Evolutionary conservation across 306 rosid genomes (phyloP).

Genomic region (Ceratonia siliqua): DNA sequence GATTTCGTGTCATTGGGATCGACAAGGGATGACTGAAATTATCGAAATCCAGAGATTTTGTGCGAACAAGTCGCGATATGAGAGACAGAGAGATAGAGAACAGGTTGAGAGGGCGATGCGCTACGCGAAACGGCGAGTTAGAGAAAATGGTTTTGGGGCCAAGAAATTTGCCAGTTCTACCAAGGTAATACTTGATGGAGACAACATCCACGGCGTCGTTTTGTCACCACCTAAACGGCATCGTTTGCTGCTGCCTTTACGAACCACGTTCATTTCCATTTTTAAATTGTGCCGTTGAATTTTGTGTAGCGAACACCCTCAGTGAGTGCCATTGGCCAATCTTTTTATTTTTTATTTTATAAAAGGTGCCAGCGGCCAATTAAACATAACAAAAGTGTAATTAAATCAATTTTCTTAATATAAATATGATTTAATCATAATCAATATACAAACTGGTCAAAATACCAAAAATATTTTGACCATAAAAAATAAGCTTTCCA

Average conservation of each 20-base stretch:
- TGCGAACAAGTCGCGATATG: slow-evolving; percentile 63
- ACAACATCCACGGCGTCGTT: slow-evolving; percentile 22
- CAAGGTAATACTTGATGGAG: neutral
- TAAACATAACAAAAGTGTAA: neutral
- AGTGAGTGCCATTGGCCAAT: neutral
- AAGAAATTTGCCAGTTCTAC: slow-evolving; percentile 1
- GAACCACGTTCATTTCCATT: slow-evolving; percentile 23
- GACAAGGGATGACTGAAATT: slow-evolving; percentile 39
- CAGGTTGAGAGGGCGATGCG: slow-evolving; percentile 24
- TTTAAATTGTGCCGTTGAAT: slow-evolving; percentile 17
- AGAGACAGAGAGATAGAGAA: slow-evolving; percentile 20
- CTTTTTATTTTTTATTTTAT: too few species aligned
- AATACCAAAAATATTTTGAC: too few species aligned
- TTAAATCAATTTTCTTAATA: neutral
- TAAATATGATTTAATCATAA: too few species aligned
- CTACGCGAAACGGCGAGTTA: slow-evolving; percentile 45
- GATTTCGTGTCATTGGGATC: slow-evolving; percentile 49
- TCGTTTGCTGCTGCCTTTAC: slow-evolving; percentile 43
- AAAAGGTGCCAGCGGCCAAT: too few species aligned
- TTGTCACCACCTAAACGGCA: slow-evolving; percentile 37
- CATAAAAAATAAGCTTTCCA: too few species aligned
- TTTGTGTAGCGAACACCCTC: slow-evolving; percentile 15
- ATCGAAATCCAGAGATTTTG: slow-evolving; percentile 62
- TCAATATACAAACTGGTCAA: too few species aligned
- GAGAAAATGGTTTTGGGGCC: slow-evolving; percentile 31